These are phyloP conservation scores for Colletotrichum cereale DNA, from an alignment of 2,329 filamentous ascomycete species.

Conservation along the genomic window DNA sequence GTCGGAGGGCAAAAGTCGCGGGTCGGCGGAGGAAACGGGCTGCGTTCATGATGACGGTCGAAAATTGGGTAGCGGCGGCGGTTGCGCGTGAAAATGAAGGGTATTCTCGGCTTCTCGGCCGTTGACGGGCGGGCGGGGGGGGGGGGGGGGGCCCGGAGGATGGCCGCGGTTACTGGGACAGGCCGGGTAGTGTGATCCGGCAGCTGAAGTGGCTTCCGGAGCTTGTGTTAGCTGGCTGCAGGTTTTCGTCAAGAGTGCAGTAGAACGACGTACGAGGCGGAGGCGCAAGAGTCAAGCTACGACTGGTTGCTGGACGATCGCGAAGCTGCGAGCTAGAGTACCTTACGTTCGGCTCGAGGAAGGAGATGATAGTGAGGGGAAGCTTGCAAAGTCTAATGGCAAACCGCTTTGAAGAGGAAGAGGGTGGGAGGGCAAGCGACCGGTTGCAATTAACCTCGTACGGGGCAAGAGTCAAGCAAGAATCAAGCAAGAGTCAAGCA, in stretches of 20 bases:
- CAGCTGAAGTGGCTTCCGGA: constrained; percentile 25
- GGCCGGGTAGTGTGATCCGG: constrained; percentile 25
- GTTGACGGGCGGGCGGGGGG: constrained; percentile 13
- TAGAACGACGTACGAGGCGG: neutral
- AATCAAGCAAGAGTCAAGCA: constrained; percentile 29
- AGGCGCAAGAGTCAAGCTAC: constrained; percentile 23
- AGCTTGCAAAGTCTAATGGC: neutral
- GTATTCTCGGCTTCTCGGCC: constrained; percentile 35
- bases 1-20: constrained; percentile 33
- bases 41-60: constrained; percentile 36
- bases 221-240: constrained; percentile 32
- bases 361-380: constrained; percentile 9
- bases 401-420: neutral
- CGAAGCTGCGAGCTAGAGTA: constrained; percentile 32
- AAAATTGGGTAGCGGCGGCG: neutral
- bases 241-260: constrained; percentile 11
- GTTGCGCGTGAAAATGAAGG: neutral
- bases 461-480: constrained; percentile 8
- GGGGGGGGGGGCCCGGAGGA: neutral
- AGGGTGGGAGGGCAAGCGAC: constrained; percentile 10
- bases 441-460: constrained; percentile 37
- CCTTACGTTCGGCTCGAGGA: constrained; percentile 10
- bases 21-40: constrained; percentile 39
- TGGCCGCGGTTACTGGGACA: constrained; percentile 31
- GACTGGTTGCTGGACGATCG: constrained; percentile 31